Evolutionary conservation across 768 basidiomycete genomes (phyloP).

Genomic region (Melanogaster broomeanus): DNA sequence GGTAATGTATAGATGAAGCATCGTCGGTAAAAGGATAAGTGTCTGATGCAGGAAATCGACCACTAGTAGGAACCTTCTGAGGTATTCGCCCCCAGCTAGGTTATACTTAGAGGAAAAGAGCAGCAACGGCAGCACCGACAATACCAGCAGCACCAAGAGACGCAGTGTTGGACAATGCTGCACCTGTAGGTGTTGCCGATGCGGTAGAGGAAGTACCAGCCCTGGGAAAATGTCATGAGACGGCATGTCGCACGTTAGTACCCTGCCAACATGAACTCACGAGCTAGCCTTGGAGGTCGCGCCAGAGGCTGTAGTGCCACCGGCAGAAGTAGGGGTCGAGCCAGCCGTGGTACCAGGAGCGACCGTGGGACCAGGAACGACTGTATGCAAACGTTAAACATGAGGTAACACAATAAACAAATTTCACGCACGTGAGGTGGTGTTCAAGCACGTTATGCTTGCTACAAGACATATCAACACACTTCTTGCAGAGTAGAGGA

Average conservation of each 20-base stretch:
- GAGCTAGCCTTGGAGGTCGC: slow-evolving; percentile 4
- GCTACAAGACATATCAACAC: slow-evolving; percentile 28
- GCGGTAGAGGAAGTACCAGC: slow-evolving; percentile 13
- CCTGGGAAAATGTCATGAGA: slow-evolving; percentile 8
- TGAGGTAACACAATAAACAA: slow-evolving; percentile 10
- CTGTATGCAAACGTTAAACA: slow-evolving; percentile 21
- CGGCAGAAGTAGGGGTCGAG: slow-evolving; percentile 2
- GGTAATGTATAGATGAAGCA: slow-evolving; percentile 20
- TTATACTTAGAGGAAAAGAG: slow-evolving; percentile 37
- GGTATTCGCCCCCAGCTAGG: neutral
- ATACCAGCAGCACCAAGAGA: slow-evolving; percentile 46
- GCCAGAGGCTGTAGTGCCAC: slow-evolving; percentile 1
- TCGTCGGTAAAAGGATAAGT: slow-evolving; percentile 2
- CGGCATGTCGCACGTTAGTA: neutral
- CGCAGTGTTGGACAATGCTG: slow-evolving; percentile 43
- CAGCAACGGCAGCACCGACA: slow-evolving; percentile 36
- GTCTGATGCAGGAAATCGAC: slow-evolving; percentile 15
- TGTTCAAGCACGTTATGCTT: slow-evolving; percentile 36
- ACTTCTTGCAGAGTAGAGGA: neutral
- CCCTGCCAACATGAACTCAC: slow-evolving; percentile 18
- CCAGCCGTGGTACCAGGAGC: slow-evolving; percentile 20
- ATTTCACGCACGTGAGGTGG: slow-evolving; percentile 24
- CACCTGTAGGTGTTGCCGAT: slow-evolving; percentile 32
- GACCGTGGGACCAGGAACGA: slow-evolving; percentile 21
- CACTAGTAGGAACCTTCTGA: slow-evolving; percentile 21